These are phyloP conservation scores for Heliocybe sulcata DNA, from an alignment of 1,284 basidiomycete genomes.

Conservation along the genomic window DNA sequence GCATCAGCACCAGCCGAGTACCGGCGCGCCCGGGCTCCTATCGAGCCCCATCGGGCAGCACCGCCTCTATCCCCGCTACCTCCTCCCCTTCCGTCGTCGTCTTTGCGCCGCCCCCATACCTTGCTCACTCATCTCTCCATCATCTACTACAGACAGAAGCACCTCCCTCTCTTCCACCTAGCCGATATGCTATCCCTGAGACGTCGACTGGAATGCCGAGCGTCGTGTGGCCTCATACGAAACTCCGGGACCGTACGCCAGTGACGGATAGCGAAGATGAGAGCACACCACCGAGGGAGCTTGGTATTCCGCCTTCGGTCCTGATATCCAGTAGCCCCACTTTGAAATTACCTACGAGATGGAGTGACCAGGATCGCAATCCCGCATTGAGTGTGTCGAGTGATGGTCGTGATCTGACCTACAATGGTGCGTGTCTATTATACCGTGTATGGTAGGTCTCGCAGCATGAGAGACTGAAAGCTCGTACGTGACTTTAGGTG, in stretches of 20 bases:
- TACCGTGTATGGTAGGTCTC: neutral
- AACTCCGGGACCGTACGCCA: slow-evolving; percentile 23
- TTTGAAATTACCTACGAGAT: slow-evolving; percentile 66
- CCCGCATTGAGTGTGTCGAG: slow-evolving; percentile 50
- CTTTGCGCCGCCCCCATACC: slow-evolving; percentile 63
- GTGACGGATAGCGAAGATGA: slow-evolving; percentile 57
- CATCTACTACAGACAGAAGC: slow-evolving; percentile 60
- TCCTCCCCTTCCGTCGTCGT: slow-evolving; percentile 11
- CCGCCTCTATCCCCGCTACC: neutral
- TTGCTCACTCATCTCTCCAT: slow-evolving; percentile 67
- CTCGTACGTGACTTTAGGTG: slow-evolving; percentile 25
- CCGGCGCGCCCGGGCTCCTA: neutral
- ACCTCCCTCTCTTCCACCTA: slow-evolving; percentile 29
- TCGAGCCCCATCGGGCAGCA: neutral
- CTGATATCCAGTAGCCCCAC: slow-evolving; percentile 29
- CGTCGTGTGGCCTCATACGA: slow-evolving; percentile 19
- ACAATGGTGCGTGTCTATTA: slow-evolving; percentile 38
- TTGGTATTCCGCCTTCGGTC: slow-evolving; percentile 22
- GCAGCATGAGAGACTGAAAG: neutral
- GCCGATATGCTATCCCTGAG: slow-evolving; percentile 19
- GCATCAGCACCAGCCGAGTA: neutral
- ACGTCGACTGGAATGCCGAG: slow-evolving; percentile 11
- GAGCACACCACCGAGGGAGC: slow-evolving; percentile 38
- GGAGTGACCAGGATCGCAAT: slow-evolving; percentile 65
- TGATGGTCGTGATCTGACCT: slow-evolving; percentile 68